Evolutionary conservation across 768 basidiomycete genomes (phyloP), one percentile per base, ranked within the genome.

Genomic region (Rhodotorula kratochvilovae): DNA sequence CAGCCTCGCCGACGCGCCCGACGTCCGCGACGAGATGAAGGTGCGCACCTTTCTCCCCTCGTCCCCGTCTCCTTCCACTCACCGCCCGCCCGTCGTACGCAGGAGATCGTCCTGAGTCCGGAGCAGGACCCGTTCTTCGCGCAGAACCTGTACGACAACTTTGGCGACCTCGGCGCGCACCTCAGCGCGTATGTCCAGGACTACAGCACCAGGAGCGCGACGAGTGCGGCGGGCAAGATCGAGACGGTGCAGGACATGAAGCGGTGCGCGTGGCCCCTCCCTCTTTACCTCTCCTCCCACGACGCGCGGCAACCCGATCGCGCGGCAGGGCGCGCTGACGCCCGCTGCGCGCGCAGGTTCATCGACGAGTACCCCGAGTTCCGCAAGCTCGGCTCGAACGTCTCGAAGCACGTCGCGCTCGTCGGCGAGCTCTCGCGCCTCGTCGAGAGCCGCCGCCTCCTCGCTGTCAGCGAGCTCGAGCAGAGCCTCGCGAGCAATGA

Each of bases 331-430:
- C 25, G 15, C 39, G 25, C 39, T 39, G 39, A 59, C 21, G 10
- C 2, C 23, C 23, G 27, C 15, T 19, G 21, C 36, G 31, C 43
- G 31, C 23, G 29, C 48, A 71, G 77, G 0, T 80, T 80, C 63
- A 90, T 99, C 4, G 96, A 99, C 79, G 94, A 97, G 77, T 99
- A 95, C 81, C 96, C 96, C 2, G 96, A 99, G 80, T 97, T 98
- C 78, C 85, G 89, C 76, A 94, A 94, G 79, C 84, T 99, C 42
- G 93, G 96, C 2, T 94, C 94, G 16, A 99, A 99, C 79, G 96
- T 99, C 42, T 95, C 92, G 83, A 99, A 98, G 81, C 96, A 98
- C 77, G 96, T 98, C 31, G 91, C 95, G 13, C 82, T 99, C 33
- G 96, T 99, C 0, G 95, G 96, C 21, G 96, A 99, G 79, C 84